These are phyloP conservation scores for Magnusiomyces suaveolens DNA, from an alignment of 1,139 yeast species.

Conservation along the genomic window DNA sequence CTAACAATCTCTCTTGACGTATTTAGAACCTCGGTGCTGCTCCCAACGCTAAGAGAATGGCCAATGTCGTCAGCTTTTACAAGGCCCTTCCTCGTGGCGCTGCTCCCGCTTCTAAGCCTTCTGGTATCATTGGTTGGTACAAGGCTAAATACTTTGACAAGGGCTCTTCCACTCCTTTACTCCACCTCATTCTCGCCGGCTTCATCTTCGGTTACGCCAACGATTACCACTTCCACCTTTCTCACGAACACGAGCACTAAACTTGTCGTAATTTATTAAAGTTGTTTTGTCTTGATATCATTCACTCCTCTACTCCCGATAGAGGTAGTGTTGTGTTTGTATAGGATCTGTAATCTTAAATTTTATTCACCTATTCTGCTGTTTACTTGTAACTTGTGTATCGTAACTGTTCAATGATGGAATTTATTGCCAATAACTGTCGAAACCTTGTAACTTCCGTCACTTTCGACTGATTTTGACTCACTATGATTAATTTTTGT, in stretches of 20 bases:
- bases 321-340: too few relatives aligned
- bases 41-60: slow-evolving; percentile 96
- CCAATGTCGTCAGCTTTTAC: slow-evolving; percentile 90
- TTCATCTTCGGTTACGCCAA: slow-evolving; percentile 76
- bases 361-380: too few relatives aligned
- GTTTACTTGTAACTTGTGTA: too few relatives aligned
- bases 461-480: too few relatives aligned
- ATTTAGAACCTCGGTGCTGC: slow-evolving; percentile 78
- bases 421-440: too few relatives aligned
- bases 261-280: not conserved
- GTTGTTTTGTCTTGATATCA: not conserved
- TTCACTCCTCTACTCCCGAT: too few relatives aligned
- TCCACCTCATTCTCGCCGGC: slow-evolving; percentile 67
- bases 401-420: too few relatives aligned
- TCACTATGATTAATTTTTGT: too few relatives aligned
- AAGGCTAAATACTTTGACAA: slow-evolving; percentile 61
- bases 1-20: too few relatives aligned
- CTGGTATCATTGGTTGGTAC: slow-evolving; percentile 60
- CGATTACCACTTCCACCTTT: slow-evolving; percentile 86
- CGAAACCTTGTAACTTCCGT: too few relatives aligned
- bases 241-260: slow-evolving; percentile 40
- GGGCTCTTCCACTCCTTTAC: slow-evolving; percentile 63
- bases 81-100: slow-evolving; percentile 89
- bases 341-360: too few relatives aligned
- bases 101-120: slow-evolving; percentile 54